Conservation (phyloP, 1,284 basidiomycete genomes). For the Porodaedalea pini region DNA sequence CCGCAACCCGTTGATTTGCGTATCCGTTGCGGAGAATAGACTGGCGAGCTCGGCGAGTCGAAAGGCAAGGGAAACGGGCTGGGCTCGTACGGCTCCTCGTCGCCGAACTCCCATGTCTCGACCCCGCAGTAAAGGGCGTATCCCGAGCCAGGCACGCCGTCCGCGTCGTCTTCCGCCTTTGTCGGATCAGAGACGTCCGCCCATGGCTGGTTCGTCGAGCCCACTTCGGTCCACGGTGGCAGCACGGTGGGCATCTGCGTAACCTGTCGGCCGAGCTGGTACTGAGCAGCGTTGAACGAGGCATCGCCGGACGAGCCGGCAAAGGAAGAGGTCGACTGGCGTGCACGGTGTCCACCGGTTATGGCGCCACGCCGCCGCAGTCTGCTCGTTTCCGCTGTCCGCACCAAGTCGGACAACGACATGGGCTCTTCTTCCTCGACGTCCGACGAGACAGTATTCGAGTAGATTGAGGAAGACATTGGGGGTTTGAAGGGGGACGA, state of each 20-base stretch:
- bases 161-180: constrained; percentile 17
- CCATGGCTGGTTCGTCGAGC: constrained; percentile 14
- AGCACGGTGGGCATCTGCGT: constrained; percentile 2
- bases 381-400: constrained; percentile 66
- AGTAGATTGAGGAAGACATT: constrained; percentile 13
- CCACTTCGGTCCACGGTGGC: constrained; percentile 8
- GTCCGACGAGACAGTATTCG: constrained; percentile 2
- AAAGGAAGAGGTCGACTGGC: constrained; percentile 2
- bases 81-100: constrained; percentile 15
- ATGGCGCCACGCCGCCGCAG: constrained; percentile 68
- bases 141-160: constrained; percentile 13
- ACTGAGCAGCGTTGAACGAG: constrained; percentile 3
- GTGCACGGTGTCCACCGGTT: constrained; percentile 22
- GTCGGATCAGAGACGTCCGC: constrained; percentile 9
- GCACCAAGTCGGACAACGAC: constrained; percentile 64
- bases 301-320: constrained; percentile 1
- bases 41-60: not conserved
- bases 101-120: constrained; percentile 14
- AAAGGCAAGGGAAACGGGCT: constrained; percentile 14
- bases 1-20: constrained; percentile 19
- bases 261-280: constrained; percentile 1
- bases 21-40: constrained; percentile 1
- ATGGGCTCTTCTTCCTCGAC: constrained; percentile 60
- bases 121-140: constrained; percentile 19
- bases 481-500: not conserved